Conservation (phyloP, 768 basidiomycete genomes). For the Lenzites betulinus region DNA sequence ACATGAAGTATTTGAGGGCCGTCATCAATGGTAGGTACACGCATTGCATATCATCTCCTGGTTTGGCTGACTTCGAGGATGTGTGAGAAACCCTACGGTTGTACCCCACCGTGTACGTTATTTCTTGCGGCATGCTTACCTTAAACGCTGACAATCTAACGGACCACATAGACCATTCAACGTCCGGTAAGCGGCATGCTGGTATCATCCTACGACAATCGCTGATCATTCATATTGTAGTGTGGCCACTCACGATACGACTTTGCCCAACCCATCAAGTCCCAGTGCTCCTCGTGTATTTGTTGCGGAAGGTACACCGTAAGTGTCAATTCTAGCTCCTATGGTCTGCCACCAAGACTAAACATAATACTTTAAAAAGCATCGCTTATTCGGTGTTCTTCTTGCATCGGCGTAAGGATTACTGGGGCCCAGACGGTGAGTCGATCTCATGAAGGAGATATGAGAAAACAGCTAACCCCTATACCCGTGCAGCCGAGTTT, state of each 20-base stretch:
- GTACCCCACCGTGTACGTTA: constrained; percentile 34
- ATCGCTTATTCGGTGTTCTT: constrained; percentile 31
- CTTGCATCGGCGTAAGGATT: constrained; percentile 45
- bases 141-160: not conserved
- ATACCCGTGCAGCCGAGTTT: constrained; percentile 29
- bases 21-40: constrained; percentile 37
- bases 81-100: constrained; percentile 22
- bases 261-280: constrained; percentile 24
- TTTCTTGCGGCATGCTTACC: not conserved
- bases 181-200: constrained; percentile 22
- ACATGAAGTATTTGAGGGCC: constrained; percentile 38
- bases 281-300: constrained; percentile 31
- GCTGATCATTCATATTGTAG: constrained; percentile 4
- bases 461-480: not conserved
- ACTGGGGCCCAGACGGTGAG: constrained; percentile 58
- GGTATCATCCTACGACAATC: not conserved
- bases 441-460: not conserved
- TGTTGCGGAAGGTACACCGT: constrained; percentile 31
- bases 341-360: constrained; percentile 22
- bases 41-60: not conserved
- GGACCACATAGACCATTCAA: constrained; percentile 29
- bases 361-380: constrained; percentile 1
- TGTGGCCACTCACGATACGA: constrained; percentile 25
- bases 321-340: constrained; percentile 20
- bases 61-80: not conserved